Percentiles rank a stretch among this genome's conserved stretches.
Conservation (phyloP, 1,284 basidiomycete species). For the Trichosporon ovoides region DNA sequence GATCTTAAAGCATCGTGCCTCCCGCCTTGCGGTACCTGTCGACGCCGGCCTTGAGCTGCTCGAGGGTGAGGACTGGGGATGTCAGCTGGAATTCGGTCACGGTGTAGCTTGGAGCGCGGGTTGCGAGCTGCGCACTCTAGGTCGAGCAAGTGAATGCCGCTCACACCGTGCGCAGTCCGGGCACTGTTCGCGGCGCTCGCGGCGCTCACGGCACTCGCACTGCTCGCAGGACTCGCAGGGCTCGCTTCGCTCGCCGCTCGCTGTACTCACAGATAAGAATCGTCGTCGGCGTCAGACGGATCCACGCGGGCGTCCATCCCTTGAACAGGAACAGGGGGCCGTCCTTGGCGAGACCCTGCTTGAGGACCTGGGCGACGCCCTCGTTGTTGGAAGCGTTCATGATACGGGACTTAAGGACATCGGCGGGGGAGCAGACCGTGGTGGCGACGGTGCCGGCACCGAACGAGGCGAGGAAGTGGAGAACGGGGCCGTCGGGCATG, state of each 20-base stretch:
- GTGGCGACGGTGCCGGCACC: conserved; percentile 85
- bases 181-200: too few relatives aligned
- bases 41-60: conserved; percentile 51
- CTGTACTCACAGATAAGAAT: conserved; percentile 32
- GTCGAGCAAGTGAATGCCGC: too few relatives aligned
- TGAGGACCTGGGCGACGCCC: conserved; percentile 68
- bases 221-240: too few relatives aligned
- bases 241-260: too few relatives aligned
- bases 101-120: too few relatives aligned
- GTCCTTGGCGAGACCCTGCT: conserved; percentile 66
- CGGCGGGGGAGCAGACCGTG: conserved; percentile 87
- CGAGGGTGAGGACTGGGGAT: conserved; percentile 64
- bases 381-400: conserved; percentile 85
- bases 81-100: conserved; percentile 8
- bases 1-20: conserved; percentile 19
- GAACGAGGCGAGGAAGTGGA: conserved; percentile 79
- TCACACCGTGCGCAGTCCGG: too few relatives aligned
- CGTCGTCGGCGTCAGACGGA: conserved; percentile 69
- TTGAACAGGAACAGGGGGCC: conserved; percentile 90
- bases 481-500: conserved; percentile 71
- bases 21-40: conserved; percentile 37
- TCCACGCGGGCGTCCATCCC: conserved; percentile 65
- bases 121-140: too few relatives aligned
- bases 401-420: conserved; percentile 77
- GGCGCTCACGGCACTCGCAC: too few relatives aligned